phyloP scores from a whole-genome alignment of 1,139 yeast species.

The Taphrina wiesneri region DNA sequence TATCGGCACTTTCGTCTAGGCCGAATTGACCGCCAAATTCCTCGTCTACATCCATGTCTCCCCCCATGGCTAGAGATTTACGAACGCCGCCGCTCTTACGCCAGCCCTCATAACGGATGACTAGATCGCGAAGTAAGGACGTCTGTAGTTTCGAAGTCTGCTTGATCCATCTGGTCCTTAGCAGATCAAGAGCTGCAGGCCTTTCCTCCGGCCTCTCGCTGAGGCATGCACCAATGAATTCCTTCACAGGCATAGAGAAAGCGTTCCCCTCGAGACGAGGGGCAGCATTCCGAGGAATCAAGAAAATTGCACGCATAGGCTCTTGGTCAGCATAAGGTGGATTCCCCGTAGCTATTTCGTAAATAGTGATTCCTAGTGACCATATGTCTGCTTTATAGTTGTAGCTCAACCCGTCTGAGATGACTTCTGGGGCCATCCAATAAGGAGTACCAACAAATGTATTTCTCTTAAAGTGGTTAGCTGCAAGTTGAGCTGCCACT shows the following conservation, averaged over 20 bases:
- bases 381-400: slow-evolving; percentile 83
- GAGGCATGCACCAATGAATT: slow-evolving; percentile 83
- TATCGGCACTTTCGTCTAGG: slow-evolving; percentile 39
- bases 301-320: slow-evolving; percentile 90
- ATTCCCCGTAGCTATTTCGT: slow-evolving; percentile 93
- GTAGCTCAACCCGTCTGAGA: slow-evolving; percentile 85
- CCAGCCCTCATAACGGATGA: slow-evolving; percentile 80
- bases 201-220: slow-evolving; percentile 93
- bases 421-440: slow-evolving; percentile 99
- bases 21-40: slow-evolving; percentile 32
- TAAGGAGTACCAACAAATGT: slow-evolving; percentile 99
- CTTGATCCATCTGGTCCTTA: slow-evolving; percentile 70
- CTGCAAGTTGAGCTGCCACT: slow-evolving; percentile 88
- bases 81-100: slow-evolving; percentile 50
- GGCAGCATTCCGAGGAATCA: slow-evolving; percentile 89
- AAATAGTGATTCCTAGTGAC: slow-evolving; percentile 91
- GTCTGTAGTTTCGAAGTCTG: slow-evolving; percentile 63
- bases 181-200: slow-evolving; percentile 79
- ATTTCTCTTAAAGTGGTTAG: slow-evolving; percentile 75
- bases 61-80: slow-evolving; percentile 21
- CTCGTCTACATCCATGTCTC: slow-evolving; percentile 27
- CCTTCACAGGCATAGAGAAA: slow-evolving; percentile 73
- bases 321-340: slow-evolving; percentile 98
- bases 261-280: slow-evolving; percentile 91
- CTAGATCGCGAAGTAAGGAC: slow-evolving; percentile 65